phyloP scores from a whole-genome alignment of 148 eudicot genomes.

The Camellia japonica region DNA sequence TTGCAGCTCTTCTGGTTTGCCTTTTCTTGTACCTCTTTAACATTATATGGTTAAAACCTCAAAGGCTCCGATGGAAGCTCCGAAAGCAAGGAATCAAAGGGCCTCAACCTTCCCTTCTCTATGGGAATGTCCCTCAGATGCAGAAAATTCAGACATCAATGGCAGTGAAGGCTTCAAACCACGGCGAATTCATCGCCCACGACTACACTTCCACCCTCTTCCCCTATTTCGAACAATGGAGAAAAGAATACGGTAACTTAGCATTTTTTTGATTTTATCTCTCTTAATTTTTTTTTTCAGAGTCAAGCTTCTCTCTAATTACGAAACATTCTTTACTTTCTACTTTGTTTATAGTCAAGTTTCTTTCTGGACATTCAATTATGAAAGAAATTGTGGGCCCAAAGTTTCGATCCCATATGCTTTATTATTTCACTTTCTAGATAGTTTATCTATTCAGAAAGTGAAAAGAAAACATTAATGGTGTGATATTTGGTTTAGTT shows the following conservation, averaged over 20 bases:
- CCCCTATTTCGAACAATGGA: conserved; percentile 84
- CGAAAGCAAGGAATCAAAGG: conserved; percentile 62
- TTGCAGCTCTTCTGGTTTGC: conserved; percentile 1
- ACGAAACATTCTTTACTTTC: neutral
- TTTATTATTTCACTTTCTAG: too few species aligned
- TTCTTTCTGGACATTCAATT: too few species aligned
- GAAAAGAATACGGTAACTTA: conserved; percentile 50
- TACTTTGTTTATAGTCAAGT: too few species aligned
- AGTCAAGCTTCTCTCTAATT: too few species aligned
- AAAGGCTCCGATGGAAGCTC: conserved; percentile 36
- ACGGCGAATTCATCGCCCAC: conserved; percentile 51
- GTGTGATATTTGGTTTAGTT: too few species aligned
- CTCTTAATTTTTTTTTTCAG: neutral
- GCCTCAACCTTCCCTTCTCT: conserved; percentile 51
- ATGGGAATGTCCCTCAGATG: conserved; percentile 71
- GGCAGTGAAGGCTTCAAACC: conserved; percentile 12
- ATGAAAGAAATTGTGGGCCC: too few species aligned
- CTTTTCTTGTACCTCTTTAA: conserved; percentile 16
- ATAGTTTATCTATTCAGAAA: too few species aligned
- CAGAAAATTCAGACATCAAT: conserved; percentile 46
- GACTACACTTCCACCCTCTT: conserved; percentile 67
- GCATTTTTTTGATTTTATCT: neutral
- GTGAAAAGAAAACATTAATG: too few species aligned
- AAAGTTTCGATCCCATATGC: too few species aligned
- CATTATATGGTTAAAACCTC: conserved; percentile 34